Conservation (phyloP, 2,329 filamentous ascomycete genomes). For the Fusarium gaditjirri region DNA sequence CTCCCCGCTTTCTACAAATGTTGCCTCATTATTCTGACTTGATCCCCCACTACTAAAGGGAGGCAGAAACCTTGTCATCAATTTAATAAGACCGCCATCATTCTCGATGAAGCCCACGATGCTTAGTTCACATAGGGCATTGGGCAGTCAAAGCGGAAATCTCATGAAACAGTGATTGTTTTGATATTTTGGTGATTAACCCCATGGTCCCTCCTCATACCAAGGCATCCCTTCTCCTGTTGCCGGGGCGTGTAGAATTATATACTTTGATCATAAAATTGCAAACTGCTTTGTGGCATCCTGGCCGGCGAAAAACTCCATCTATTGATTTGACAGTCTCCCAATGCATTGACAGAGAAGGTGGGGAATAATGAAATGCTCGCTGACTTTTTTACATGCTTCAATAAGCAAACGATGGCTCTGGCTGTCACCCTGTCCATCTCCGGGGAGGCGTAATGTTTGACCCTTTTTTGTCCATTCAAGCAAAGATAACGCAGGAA, state of each 20-base stretch:
- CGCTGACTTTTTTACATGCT: constrained; percentile 40
- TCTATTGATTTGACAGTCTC: constrained; percentile 30
- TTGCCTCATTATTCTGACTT: constrained; percentile 13
- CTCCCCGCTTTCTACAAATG: constrained; percentile 28
- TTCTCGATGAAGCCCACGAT: constrained; percentile 10
- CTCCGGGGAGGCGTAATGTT: constrained; percentile 33
- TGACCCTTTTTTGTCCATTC: constrained; percentile 30
- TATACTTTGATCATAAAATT: constrained; percentile 41
- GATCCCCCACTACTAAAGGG: constrained; percentile 26
- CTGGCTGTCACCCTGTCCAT: constrained; percentile 6
- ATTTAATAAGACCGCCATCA: constrained; percentile 1
- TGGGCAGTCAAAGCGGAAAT: not conserved
- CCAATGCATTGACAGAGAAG: constrained; percentile 21
- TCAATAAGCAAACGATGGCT: constrained; percentile 33
- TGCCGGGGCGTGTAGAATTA: constrained; percentile 30
- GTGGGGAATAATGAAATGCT: constrained; percentile 33
- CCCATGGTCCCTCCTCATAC: constrained; percentile 5
- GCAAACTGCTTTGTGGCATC: constrained; percentile 39
- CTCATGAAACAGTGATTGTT: constrained; percentile 16
- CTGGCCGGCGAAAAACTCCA: constrained; percentile 31
- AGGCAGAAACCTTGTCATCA: constrained; percentile 20
- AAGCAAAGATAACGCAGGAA: constrained; percentile 29
- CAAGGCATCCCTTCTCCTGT: constrained; percentile 19
- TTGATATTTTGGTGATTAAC: constrained; percentile 32
- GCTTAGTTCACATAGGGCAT: not conserved